phyloP scores from a whole-genome alignment of 129 eudicot genomes.

The Chrysanthemum lavandulifolium region DNA sequence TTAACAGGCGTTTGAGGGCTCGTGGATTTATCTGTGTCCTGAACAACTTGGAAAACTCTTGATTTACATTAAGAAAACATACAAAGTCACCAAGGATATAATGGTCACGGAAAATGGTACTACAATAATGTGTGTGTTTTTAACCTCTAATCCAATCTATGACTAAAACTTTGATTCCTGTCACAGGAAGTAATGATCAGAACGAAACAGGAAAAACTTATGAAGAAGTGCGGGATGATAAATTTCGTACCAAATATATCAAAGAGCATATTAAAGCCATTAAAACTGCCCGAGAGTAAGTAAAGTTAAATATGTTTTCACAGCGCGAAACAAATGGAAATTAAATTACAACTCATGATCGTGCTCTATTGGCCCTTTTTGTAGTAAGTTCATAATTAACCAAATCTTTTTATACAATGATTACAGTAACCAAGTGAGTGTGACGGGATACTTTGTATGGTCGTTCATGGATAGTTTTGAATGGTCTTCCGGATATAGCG shows the following conservation, averaged over 20 bases:
- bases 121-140: not conserved
- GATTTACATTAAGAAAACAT: slow-evolving; percentile 19
- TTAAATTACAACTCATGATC: no score
- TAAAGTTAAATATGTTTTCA: not conserved
- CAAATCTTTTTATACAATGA: not conserved
- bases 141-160: no score
- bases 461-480: slow-evolving; percentile 59
- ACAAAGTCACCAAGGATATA: slow-evolving; percentile 29
- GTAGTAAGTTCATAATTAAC: not conserved
- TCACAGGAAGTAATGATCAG: slow-evolving; percentile 3
- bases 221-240: slow-evolving; percentile 21
- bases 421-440: slow-evolving; percentile 27
- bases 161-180: not conserved
- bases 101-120: slow-evolving; percentile 45
- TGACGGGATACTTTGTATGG: slow-evolving; percentile 51
- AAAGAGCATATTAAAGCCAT: slow-evolving; percentile 20
- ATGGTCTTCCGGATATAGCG: slow-evolving; percentile 45
- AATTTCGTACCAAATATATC: slow-evolving; percentile 15
- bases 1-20: slow-evolving; percentile 8
- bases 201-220: slow-evolving; percentile 15
- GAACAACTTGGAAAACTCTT: slow-evolving; percentile 34
- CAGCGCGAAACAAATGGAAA: not conserved
- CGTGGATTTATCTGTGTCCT: slow-evolving; percentile 32
- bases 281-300: slow-evolving; percentile 5
- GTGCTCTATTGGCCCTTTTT: no score